Conservation (phyloP, 768 basidiomycete genomes). For the Lepiota brunneoincarnata region DNA sequence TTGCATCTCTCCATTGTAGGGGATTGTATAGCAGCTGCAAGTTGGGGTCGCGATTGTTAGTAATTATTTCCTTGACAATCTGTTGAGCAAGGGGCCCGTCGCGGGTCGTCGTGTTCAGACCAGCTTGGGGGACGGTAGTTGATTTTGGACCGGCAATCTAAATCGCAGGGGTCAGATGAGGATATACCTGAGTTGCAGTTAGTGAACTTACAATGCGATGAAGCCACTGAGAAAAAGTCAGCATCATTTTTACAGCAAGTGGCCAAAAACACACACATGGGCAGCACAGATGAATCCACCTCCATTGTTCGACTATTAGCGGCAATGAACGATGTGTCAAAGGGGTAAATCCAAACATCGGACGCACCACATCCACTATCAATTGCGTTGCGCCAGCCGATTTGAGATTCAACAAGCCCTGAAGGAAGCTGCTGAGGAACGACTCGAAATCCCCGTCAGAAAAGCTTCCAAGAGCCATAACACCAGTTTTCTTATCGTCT, state of each 20-base stretch:
- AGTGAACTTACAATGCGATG: constrained; percentile 39
- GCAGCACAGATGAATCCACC: constrained; percentile 60
- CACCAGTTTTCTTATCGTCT: constrained; percentile 51
- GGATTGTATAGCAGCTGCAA: constrained; percentile 47
- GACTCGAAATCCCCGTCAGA: constrained; percentile 38
- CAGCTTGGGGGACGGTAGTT: constrained; percentile 54
- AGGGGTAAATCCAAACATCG: background rate
- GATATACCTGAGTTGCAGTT: background rate
- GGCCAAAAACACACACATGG: constrained; percentile 40
- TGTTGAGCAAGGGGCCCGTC: constrained; percentile 48
- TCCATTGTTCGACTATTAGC: constrained; percentile 43
- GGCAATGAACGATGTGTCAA: background rate
- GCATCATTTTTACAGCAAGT: background rate
- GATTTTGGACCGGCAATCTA: constrained; percentile 52
- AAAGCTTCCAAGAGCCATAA: constrained; percentile 60
- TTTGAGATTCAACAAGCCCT: constrained; percentile 49
- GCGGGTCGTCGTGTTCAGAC: constrained; percentile 49
- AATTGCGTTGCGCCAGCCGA: constrained; percentile 48
- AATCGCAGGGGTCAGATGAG: constrained; percentile 4
- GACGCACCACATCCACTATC: constrained; percentile 58
- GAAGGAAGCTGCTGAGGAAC: constrained; percentile 42
- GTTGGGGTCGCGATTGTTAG: constrained; percentile 42
- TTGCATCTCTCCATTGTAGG: constrained; percentile 43
- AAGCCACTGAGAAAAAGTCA: constrained; percentile 31
- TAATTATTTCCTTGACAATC: constrained; percentile 42